Base-by-base conservation (phyloP, 2,329 filamentous ascomycete genomes). In the Allantophomopsis cytisporea region DNA sequence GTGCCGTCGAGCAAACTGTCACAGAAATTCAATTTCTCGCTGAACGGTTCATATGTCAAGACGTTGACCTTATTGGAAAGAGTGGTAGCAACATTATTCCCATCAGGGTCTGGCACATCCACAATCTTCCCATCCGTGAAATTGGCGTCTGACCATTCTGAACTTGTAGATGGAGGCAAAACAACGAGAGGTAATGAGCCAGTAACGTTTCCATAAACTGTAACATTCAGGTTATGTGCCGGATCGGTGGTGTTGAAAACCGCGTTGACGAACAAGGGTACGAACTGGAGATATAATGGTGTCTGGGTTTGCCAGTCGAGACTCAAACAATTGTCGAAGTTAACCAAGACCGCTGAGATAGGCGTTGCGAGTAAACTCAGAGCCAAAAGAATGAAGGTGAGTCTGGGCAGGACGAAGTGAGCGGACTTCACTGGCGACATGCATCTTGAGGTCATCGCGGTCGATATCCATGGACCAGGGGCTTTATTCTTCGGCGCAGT, bases 201-300 rank as follows among this genome's bases (percentile, higher is more conserved):
- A 7, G 80, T 83, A 21, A 96, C 86, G 59, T 96, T 95, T 38
- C 88, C 89, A 65, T 86, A 96, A 36, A 94, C 72, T 2, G 78
- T 91, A 40, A 95, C 65, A 45, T 73, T 76, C 37, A 98, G 67
- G 32, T 69, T 73, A 54, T 88, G 76, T 38, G 63, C 68, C 4
- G 71, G 57, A 45, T 71, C 62, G 12, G 63, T 58, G 20, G 71
- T 68, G 50, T 85, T 71, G 64, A 94, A 94, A 15, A 64, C 62
- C 41, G 84, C 89, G 51, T 83, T 77, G 41, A 91, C 73, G 49
- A 73, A 77, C 30, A 80, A 59, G 2, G 91, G 88, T 11, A 76
- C 67, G 64, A 89, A 94, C 63, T 95, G 87, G 23, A 96, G 69
- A 45, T 71, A 71, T 30, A 64, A 59, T 12, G 80, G 73, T 7